These are phyloP conservation scores for Wolfiporia cocos DNA, from an alignment of 1,284 basidiomycete species.

Conservation along the genomic window DNA sequence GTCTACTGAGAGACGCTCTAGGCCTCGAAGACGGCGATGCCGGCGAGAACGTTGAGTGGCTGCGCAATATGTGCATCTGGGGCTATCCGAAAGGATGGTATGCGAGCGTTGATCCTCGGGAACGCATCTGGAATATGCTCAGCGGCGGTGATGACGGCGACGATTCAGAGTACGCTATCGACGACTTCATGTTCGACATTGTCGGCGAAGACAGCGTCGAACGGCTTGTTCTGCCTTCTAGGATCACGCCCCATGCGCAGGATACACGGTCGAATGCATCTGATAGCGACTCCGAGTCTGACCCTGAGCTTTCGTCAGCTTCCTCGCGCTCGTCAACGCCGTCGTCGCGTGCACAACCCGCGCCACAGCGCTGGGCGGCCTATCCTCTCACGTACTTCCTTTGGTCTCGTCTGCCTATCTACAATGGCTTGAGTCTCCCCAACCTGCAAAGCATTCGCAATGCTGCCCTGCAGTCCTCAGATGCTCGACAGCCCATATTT, in stretches of 20 bases:
- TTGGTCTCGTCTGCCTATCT: slow-evolving; percentile 47
- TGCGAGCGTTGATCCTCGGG: slow-evolving; percentile 42
- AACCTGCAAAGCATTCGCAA: too few species aligned
- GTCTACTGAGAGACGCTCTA: slow-evolving; percentile 50
- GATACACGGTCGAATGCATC: slow-evolving; percentile 8
- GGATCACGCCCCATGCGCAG: neutral
- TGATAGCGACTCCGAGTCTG: slow-evolving; percentile 4
- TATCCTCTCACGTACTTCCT: slow-evolving; percentile 59
- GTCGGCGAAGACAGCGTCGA: slow-evolving; percentile 35
- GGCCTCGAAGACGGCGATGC: slow-evolving; percentile 37
- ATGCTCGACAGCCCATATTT: too few species aligned
- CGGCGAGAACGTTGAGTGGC: slow-evolving; percentile 42
- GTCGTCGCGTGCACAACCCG: neutral
- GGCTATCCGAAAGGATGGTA: slow-evolving; percentile 74
- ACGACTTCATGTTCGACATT: slow-evolving; percentile 23
- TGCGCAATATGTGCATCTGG: slow-evolving; percentile 61
- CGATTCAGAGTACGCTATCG: slow-evolving; percentile 20
- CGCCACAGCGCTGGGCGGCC: slow-evolving; percentile 47
- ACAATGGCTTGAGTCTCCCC: slow-evolving; percentile 37
- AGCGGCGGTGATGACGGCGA: slow-evolving; percentile 16
- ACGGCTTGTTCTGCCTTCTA: slow-evolving; percentile 17
- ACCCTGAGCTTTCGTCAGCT: neutral
- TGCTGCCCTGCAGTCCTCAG: too few species aligned
- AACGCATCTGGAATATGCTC: slow-evolving; percentile 37
- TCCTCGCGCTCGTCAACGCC: neutral